Evolutionary conservation across 2,329 filamentous ascomycete genomes (phyloP), one percentile per base, ranked within the genome.

Genomic region (Clarireedia sp.): DNA sequence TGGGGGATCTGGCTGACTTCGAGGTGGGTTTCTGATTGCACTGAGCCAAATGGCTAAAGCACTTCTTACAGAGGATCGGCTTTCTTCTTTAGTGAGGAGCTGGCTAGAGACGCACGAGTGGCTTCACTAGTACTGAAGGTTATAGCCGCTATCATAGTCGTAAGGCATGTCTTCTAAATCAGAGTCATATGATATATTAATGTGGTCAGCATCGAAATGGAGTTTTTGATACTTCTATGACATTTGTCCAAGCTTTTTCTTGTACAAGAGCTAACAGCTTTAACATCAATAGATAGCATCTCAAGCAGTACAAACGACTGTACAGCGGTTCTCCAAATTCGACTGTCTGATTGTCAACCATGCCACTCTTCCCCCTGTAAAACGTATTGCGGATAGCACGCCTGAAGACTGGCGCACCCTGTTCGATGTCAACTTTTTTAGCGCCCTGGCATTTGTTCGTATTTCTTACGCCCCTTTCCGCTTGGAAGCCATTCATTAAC

Each of bases 341-440:
- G 90, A 99, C 67, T 87, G 85, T 1, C 69, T 99, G 45, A 82
- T 99, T 12, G 74, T 97, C 59, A 97, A 97, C 70, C 94, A 99
- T 68, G 91, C 90, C 19, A 76, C 83, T 0, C 73, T 99, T 45
- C 79, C 83, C n/a, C 87, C 90, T 1, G 84, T 95, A 43, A 82
- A 81, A 50, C 82, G 80, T 56, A 74, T 97, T 45, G 82, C 74
- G 3, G 80, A 92, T 54, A 77, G 79, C 16, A 79, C 81, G n/a
- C 67, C 83, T 0, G 82, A 87, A 38, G 85, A 87, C 58, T 96
- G 91, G 89, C 85, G 83, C 65, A 71, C 74, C 2, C 75, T 80
- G 8, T 96, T 90, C 70, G 85, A 95, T 63, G 76, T 90, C 59
- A 97, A 97, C 69, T 83, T 97, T 63, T 90, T 96, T 69, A 92